Conservation (phyloP, 371 early-diverging fungal species). For the Smittium mucronatum region DNA sequence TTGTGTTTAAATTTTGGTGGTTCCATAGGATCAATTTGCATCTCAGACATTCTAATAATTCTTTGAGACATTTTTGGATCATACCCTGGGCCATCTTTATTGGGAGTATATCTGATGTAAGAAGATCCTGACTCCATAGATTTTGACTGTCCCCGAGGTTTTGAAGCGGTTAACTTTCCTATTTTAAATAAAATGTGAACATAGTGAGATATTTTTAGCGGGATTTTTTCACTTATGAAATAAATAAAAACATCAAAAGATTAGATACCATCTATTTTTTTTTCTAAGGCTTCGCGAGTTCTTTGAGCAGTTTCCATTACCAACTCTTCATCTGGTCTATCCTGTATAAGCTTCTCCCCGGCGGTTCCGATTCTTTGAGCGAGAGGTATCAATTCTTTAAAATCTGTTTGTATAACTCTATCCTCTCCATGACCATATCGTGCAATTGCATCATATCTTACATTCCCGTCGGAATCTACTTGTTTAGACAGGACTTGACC, state of each 20-base stretch:
- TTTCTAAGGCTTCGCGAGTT: constrained; percentile 76
- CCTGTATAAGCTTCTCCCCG: constrained; percentile 42
- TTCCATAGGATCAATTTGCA: constrained; percentile 90
- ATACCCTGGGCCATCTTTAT: constrained; percentile 44
- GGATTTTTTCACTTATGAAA: too few species aligned
- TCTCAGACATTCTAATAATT: constrained; percentile 87
- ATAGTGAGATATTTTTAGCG: too few species aligned
- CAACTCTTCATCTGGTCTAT: constrained; percentile 64
- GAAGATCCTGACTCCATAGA: constrained; percentile 51
- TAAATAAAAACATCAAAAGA: background rate
- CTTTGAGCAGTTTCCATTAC: constrained; percentile 73
- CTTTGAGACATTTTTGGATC: constrained; percentile 60
- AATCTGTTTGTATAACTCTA: constrained; percentile 66
- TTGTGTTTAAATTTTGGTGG: constrained; percentile 86
- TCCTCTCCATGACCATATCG: constrained; percentile 58
- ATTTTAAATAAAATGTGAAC: constrained; percentile 14
- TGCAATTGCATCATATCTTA: constrained; percentile 81
- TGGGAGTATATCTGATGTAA: constrained; percentile 84
- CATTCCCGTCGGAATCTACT: constrained; percentile 78
- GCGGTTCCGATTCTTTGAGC: constrained; percentile 59
- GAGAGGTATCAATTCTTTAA: constrained; percentile 69
- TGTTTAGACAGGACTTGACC: constrained; percentile 70
- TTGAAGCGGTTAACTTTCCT: constrained; percentile 50
- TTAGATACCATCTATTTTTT: constrained; percentile 52
- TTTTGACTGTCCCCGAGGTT: constrained; percentile 38